These are phyloP conservation scores for Citeromyces hawaiiensis DNA, from an alignment of 1,139 yeast species.

Conservation along the genomic window DNA sequence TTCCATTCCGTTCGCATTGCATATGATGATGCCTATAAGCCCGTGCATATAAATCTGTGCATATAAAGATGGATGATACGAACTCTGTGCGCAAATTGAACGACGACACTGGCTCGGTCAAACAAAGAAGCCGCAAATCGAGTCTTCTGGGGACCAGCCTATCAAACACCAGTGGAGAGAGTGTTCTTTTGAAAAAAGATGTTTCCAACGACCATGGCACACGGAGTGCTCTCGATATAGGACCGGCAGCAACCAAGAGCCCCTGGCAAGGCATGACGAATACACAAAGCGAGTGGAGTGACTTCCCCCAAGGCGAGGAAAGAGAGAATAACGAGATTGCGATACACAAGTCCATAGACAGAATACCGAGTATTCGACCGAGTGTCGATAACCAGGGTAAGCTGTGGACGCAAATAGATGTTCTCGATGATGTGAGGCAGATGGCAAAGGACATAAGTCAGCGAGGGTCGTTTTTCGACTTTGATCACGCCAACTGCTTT, in stretches of 20 bases:
- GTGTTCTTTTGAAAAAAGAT: background rate
- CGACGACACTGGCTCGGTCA: background rate
- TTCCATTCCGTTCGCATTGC: slow-evolving; percentile 36
- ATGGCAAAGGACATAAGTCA: slow-evolving; percentile 43
- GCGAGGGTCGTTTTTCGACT: slow-evolving; percentile 50
- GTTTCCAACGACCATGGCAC: background rate
- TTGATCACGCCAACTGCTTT: slow-evolving; percentile 43
- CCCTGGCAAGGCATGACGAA: background rate
- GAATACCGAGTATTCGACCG: slow-evolving; percentile 33
- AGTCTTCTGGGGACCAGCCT: background rate
- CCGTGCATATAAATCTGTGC: too few relatives aligned
- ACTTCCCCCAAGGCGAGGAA: slow-evolving; percentile 1
- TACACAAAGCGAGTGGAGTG: slow-evolving; percentile 1
- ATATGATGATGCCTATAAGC: too few relatives aligned
- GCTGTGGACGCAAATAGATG: slow-evolving; percentile 82
- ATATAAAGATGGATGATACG: background rate
- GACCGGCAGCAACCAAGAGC: background rate
- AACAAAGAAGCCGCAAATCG: background rate
- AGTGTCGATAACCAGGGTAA: slow-evolving; percentile 52
- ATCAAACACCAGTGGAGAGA: background rate
- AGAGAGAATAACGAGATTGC: slow-evolving; percentile 4
- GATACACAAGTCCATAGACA: slow-evolving; percentile 20
- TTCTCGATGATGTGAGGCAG: slow-evolving; percentile 64
- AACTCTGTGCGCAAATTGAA: background rate
- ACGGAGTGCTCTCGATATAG: background rate